Base-by-base conservation (phyloP, 2,329 filamentous ascomycete species). In the Verruconis gallopava region DNA sequence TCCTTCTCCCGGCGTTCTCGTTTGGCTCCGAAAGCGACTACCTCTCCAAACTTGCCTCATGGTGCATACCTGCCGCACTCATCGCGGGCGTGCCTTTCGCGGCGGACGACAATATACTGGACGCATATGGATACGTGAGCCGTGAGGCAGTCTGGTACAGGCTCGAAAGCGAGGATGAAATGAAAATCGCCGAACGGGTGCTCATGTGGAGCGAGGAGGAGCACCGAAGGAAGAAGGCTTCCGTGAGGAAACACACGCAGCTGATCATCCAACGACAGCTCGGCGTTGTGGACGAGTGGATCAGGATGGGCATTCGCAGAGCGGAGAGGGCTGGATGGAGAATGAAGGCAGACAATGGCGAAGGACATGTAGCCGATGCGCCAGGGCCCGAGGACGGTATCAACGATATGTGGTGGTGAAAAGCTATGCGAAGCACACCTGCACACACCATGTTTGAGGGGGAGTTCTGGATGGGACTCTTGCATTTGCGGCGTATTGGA, bases 161-260 rank as follows among this genome's bases (percentile, higher is more conserved):
- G 25, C 41, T 45, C 3, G 46, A 51, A 3, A 38, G 40, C 3
- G 51, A 53, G 43, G 49, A 42, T 4, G 54, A 55, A n/a, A 50
- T 56, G 30, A 51, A 55, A 42, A 52, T 53, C 11, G 48, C 55
- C 3, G 51, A 46, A 12, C 45, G 49, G 37, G 49, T 55, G 32
- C 37, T 56, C 21, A 46, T 46, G 38, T 49, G 53, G 36, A 42
- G 19, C 20, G 21, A 38, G 5, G 67, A 73, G 3, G 77, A 81
- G 59, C 66, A 77, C 37, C 20, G 25, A 32, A 33, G 18, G 21
- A 49, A 49, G 43, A 49, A 34, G 15, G n/a, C 38, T 17, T 14
- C 34, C 4, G 37, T 34, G 1, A 47, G 32, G 32, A 5, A 11
- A 20, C 15, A 20, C 18, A 21, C 30, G 21, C 15, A 18, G 19